A percentile compares a stretch with the other conserved stretches of the same genome.
These are phyloP conservation scores for Diaporthe citrichinensis DNA, from an alignment of 2,329 filamentous ascomycete species.

Conservation along the genomic window DNA sequence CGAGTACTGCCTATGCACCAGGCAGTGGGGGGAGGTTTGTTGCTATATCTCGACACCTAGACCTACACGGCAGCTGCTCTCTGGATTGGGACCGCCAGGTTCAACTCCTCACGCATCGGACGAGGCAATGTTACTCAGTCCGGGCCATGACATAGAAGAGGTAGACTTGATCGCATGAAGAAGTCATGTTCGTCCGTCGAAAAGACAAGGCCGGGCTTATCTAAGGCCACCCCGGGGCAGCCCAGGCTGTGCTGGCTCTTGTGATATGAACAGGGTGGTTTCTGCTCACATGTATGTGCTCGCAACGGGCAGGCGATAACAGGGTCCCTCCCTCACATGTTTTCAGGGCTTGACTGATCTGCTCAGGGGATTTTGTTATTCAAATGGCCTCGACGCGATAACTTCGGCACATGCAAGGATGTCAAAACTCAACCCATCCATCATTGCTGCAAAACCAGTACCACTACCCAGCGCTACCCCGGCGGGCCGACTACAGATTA, in stretches of 20 bases:
- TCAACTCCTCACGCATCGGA: neutral
- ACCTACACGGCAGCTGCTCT: neutral
- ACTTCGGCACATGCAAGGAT: no score
- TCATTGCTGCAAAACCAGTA: neutral
- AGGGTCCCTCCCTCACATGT: neutral
- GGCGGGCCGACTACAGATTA: constrained; percentile 42
- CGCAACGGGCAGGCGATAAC: neutral
- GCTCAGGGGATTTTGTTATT: neutral
- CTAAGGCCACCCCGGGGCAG: neutral
- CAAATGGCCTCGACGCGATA: neutral
- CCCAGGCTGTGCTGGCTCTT: neutral
- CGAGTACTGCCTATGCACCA: neutral
- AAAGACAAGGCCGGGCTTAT: neutral
- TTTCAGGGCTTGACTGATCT: neutral
- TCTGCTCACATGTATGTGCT: no score
- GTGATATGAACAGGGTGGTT: neutral
- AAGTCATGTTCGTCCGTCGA: neutral
- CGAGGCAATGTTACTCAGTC: neutral
- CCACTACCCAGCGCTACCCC: constrained; percentile 36
- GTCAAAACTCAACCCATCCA: neutral
- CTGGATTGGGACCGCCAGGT: neutral
- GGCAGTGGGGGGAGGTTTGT: neutral
- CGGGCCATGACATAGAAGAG: neutral
- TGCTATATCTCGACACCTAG: neutral
- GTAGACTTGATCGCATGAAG: neutral